phyloP scores from a whole-genome alignment of 2,329 filamentous ascomycete genomes.

The Sclerotinia borealis region DNA sequence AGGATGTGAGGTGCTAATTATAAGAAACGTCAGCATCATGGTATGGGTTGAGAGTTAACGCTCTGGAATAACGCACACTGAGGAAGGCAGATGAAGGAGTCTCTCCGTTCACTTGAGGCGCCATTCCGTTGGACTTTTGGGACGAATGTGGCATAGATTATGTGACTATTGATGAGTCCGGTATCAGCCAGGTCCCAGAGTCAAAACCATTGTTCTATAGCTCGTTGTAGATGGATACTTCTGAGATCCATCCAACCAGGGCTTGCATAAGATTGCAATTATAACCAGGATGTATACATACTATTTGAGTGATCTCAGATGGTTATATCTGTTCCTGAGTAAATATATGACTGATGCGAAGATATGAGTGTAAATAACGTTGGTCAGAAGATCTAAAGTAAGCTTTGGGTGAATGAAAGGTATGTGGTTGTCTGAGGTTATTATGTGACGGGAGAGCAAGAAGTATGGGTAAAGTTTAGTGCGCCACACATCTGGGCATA shows the following conservation, averaged over 20 bases:
- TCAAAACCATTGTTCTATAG: background rate
- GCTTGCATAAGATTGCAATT: constrained; percentile 14
- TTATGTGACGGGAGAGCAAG: constrained; percentile 4
- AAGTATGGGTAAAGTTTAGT: background rate
- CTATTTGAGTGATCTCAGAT: background rate
- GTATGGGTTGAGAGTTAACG: background rate
- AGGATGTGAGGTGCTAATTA: constrained; percentile 70
- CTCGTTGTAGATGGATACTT: background rate
- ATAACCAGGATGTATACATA: background rate
- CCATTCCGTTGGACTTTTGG: constrained; percentile 28
- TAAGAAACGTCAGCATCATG: constrained; percentile 1
- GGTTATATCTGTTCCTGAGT: background rate
- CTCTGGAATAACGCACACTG: constrained; percentile 36
- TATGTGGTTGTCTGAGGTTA: background rate
- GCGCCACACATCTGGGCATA: background rate
- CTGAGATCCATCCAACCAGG: constrained; percentile 2
- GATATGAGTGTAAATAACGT: background rate
- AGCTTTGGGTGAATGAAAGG: background rate
- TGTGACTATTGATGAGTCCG: background rate
- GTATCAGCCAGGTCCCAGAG: background rate
- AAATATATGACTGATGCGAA: background rate
- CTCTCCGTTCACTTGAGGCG: constrained; percentile 46
- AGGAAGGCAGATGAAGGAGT: constrained; percentile 44
- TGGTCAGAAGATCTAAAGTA: constrained; percentile 1
- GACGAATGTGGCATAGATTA: constrained; percentile 20